Base-by-base conservation (phyloP, 129 eudicot genomes). In the Scalesia atractyloides region DNA sequence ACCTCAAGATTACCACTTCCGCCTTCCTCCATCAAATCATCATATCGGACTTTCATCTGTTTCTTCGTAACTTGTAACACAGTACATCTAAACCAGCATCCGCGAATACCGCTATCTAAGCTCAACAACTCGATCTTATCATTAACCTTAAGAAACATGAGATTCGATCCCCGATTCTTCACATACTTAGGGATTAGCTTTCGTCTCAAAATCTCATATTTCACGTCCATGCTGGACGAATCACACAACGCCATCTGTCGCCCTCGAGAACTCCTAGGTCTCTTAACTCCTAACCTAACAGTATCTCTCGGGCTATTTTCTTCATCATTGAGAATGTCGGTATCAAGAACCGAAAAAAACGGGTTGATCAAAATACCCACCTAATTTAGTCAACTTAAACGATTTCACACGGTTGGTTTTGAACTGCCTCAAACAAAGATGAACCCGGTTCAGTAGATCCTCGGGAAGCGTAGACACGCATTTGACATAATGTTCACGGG, bases 31-130 rank as follows among this genome's bases (percentile, higher is more conserved):
- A 83, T 81, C 63, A 95, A 36, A 77, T 95, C 99, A 61, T 86
- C 87, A 60, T 95, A 91, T 18, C 63, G 80, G 41, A 95, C 91
- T 70, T 81, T 88, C 17, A 95, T 72, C 74, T 70, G 91, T 66
- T 70, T 88, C 52, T 76, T 79, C 10, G 93, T 76, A 54, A 91
- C 84, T 74, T 95, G 81, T 78, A 88, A 60, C 9, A 91, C 76
- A 19, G 87, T 91, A 73, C 99, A 91, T 66, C 88, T 88, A 82
- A 95, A 95, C 99, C 99, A 95, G 75, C 99, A 95, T 22, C 99
- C 99, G 34, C 97, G 87, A 62, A 95, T 83, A 4, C 99, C 99
- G 67, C 99, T 91, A 73, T 95, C 99, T 81, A 88, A 94, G 74
- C 96, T 81, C 73, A 95, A 85, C 73, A 86, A 47, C 70, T 95